Conservation (phyloP, 805 yeast genomes). For the Yarrowia alimentaria region DNA sequence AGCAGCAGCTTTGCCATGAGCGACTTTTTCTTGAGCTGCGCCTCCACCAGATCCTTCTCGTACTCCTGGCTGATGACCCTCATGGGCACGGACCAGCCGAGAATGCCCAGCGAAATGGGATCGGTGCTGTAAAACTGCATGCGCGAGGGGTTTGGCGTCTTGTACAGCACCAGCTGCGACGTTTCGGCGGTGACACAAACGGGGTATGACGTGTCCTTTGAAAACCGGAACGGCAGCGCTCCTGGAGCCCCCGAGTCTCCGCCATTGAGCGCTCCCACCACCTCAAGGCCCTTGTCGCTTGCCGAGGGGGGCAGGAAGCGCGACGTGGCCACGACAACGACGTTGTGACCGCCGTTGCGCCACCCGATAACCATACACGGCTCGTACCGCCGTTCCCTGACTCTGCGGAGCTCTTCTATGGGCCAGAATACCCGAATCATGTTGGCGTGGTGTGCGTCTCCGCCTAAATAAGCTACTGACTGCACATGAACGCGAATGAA, state of each 20-base stretch:
- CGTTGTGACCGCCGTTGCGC: conserved; percentile 32
- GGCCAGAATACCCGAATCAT: conserved; percentile 41
- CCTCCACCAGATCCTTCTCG: conserved; percentile 37
- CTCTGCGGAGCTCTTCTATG: conserved; percentile 35
- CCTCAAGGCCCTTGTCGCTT: neutral
- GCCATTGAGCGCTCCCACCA: no score
- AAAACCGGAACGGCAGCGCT: neutral
- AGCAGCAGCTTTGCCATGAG: conserved; percentile 31
- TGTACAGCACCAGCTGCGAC: no score
- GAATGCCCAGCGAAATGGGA: conserved; percentile 66
- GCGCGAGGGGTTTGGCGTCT: conserved; percentile 66
- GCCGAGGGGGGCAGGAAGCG: neutral
- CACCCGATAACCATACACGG: conserved; percentile 35
- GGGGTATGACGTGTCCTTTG: neutral
- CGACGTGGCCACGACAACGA: conserved; percentile 8
- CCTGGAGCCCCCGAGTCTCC: no score
- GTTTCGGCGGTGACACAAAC: no score
- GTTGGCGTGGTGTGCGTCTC: neutral
- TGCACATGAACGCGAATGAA: no score
- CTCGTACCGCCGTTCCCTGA: conserved; percentile 28
- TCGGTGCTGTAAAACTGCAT: conserved; percentile 73
- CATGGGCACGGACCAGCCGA: conserved; percentile 35
- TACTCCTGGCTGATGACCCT: conserved; percentile 35
- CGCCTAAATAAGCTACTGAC: no score
- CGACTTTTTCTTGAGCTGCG: conserved; percentile 29